Base-by-base conservation (phyloP, 345 rosid genomes). In the Citrus unshiu region DNA sequence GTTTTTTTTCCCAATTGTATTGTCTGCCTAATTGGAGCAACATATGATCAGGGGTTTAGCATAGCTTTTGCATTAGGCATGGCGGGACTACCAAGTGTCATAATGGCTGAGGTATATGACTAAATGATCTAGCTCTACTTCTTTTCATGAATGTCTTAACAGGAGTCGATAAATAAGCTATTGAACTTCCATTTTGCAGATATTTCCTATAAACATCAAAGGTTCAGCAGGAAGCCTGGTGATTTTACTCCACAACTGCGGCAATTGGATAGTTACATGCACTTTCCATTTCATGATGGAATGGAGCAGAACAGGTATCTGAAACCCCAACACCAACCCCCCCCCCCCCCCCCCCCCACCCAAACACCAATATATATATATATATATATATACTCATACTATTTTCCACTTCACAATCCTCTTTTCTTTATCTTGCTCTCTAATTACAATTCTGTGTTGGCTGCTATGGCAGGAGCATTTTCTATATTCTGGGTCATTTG, bases 231-330 rank as follows among this genome's bases (percentile, higher is more conserved):
- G 77, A 14, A 74, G 60, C 37, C 69, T 74, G 7, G n/a, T 29
- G 25, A 19, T 18, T 25, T 27, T 74, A 22, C 5, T 43, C 29
- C 7, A 37, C 29, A 61, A 37, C 35, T 62, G 37, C 32, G 14
- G 80, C 49, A 80, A 83, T 39, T 89, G 86, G 88, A 72, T 85
- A 24, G 86, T 88, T 6, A 70, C 87, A 14, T 89, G 79, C 72
- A 39, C 83, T 60, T 88, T 89, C 84, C 88, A 87, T 65, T 88
- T 91, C 73, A 73, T 89, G 89, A 65, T 87, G 61, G 83, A 82
- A 37, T 86, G 91, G 90, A 91, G 86, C 80, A 73, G 85, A 22
- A 27, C 83, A 27, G 92, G 94, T 88, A 81, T 25, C 30, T 35
- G 13, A 37, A 66, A n/a, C 19, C 14, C 22, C 10, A 35, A 34